Conservation (phyloP, 306 rosid species). For the Gynostemma pentaphyllum region DNA sequence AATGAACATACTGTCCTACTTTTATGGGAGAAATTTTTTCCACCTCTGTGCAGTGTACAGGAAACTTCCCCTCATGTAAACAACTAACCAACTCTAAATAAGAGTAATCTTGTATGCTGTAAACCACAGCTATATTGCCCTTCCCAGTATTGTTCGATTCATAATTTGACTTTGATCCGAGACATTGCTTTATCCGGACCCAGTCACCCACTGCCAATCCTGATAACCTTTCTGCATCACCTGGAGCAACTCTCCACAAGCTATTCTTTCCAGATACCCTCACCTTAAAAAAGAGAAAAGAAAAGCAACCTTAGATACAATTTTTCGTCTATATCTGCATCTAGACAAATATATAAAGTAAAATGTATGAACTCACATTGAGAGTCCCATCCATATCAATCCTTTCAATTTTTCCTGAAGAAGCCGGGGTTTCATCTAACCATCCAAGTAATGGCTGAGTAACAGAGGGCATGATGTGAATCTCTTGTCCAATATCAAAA, state of each 20-base stretch:
- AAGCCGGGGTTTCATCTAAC: conserved; percentile 90
- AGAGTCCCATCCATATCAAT: conserved; percentile 97
- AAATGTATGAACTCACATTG: conserved; percentile 49
- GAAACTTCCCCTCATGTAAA: conserved; percentile 85
- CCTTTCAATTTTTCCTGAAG: conserved; percentile 70
- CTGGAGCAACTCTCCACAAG: conserved; percentile 95
- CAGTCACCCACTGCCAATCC: conserved; percentile 99
- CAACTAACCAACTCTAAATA: conserved; percentile 91
- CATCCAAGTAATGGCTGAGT: conserved; percentile 90
- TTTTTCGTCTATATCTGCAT: background rate
- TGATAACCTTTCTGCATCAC: conserved; percentile 90
- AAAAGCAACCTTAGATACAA: background rate
- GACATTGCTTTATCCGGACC: conserved; percentile 96
- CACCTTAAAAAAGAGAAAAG: conserved; percentile 40
- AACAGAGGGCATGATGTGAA: conserved; percentile 68
- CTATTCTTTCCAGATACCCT: conserved; percentile 72
- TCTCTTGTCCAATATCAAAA: conserved; percentile 84
- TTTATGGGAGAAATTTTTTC: conserved; percentile 68
- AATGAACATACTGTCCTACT: conserved; percentile 85
- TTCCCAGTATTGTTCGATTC: conserved; percentile 84
- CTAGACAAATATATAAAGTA: background rate
- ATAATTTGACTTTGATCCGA: conserved; percentile 86
- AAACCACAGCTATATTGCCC: conserved; percentile 88
- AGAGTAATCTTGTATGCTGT: conserved; percentile 91
- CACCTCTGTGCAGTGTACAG: conserved; percentile 78